These are phyloP conservation scores for Vickermania ingenoplastis DNA, from an alignment of 208 protist genomes.

Conservation along the genomic window DNA sequence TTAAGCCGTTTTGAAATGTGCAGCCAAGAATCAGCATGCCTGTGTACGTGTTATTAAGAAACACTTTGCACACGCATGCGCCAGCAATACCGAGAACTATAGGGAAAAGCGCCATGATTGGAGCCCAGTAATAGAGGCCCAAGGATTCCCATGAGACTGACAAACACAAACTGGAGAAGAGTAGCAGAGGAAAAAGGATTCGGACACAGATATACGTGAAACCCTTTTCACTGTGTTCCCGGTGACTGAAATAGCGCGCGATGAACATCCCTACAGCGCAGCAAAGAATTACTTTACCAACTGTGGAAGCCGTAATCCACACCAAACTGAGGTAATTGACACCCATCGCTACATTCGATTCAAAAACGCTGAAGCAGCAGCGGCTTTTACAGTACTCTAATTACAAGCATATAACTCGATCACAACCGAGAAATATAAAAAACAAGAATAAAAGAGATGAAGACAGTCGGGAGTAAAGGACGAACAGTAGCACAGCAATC, in stretches of 20 bases:
- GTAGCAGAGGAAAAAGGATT: constrained; percentile 14
- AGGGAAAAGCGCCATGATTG: constrained; percentile 2
- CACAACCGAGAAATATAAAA: no score
- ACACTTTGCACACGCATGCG: not conserved
- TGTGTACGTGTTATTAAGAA: constrained; percentile 5
- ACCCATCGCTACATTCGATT: no score
- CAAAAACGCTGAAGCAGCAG: no score
- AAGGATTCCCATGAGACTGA: constrained; percentile 7
- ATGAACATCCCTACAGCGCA: constrained; percentile 4
- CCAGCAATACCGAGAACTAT: not conserved
- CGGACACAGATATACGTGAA: constrained; percentile 14
- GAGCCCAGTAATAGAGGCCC: constrained; percentile 7
- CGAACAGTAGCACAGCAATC: no score
- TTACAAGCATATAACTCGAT: no score
- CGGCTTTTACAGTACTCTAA: no score
- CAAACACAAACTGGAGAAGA: constrained; percentile 9
- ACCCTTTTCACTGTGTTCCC: constrained; percentile 8
- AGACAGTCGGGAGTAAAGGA: no score
- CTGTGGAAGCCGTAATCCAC: constrained; percentile 6
- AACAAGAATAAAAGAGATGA: no score
- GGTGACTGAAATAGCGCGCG: constrained; percentile 6
- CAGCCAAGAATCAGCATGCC: constrained; percentile 10
- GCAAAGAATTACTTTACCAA: constrained; percentile 11
- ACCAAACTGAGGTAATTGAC: not conserved
- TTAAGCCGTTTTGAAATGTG: constrained; percentile 15